Conservation (phyloP, 1,284 basidiomycete genomes). For the Ceratobasidium papillatum region DNA sequence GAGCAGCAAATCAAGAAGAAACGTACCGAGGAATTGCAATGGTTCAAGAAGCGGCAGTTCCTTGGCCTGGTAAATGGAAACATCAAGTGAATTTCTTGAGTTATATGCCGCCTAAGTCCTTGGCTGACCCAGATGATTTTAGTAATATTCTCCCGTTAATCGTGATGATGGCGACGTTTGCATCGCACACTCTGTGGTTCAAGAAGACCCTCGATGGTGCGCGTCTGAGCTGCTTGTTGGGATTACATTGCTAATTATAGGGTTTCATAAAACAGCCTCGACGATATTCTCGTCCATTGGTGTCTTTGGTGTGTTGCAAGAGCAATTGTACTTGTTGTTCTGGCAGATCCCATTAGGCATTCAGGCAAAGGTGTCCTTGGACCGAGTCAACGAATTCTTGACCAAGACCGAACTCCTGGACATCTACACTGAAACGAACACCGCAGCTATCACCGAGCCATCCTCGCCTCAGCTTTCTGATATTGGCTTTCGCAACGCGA, state of each 20-base stretch:
- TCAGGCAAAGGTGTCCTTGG: constrained; percentile 59
- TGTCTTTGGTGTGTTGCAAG: constrained; percentile 54
- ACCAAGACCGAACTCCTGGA: constrained; percentile 65
- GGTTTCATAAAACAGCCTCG: constrained; percentile 45
- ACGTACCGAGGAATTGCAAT: constrained; percentile 64
- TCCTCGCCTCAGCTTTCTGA: constrained; percentile 46
- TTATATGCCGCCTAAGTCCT: background rate
- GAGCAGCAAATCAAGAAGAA: constrained; percentile 60
- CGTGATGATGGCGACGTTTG: constrained; percentile 73
- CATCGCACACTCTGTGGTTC: constrained; percentile 45
- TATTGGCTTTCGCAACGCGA: constrained; percentile 58
- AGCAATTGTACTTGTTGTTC: constrained; percentile 19
- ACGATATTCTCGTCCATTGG: constrained; percentile 57
- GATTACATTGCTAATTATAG: background rate
- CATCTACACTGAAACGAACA: constrained; percentile 52
- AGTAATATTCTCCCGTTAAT: constrained; percentile 70
- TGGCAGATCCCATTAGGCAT: constrained; percentile 46
- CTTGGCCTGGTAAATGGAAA: constrained; percentile 54
- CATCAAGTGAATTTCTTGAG: constrained; percentile 54
- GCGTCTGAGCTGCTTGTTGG: background rate
- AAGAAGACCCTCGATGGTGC: constrained; percentile 34
- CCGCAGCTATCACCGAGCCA: constrained; percentile 49
- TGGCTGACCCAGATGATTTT: constrained; percentile 41
- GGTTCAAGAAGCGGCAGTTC: constrained; percentile 57
- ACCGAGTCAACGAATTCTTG: constrained; percentile 60